Conservation (phyloP, 179 eudicot genomes). For the Silene noctiflora region DNA sequence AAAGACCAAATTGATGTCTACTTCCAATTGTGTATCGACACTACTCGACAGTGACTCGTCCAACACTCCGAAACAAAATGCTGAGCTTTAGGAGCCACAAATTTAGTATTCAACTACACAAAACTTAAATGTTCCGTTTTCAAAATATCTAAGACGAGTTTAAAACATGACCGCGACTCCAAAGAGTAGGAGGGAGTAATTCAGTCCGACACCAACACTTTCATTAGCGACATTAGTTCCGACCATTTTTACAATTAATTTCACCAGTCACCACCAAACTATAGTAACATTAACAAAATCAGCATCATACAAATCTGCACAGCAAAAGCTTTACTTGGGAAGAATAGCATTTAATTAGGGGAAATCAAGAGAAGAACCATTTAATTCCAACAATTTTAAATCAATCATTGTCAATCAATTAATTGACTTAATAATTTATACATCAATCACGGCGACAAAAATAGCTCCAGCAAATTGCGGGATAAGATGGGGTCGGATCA, state of each 20-base stretch:
- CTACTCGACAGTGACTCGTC: constrained; percentile 3
- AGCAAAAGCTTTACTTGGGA: background rate
- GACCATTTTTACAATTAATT: no score
- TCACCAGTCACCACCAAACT: no score
- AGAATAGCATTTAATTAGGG: no score
- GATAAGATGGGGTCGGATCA: no score
- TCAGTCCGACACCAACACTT: no score
- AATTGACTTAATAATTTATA: no score
- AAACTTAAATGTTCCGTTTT: background rate
- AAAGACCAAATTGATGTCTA: background rate
- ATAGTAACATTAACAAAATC: background rate
- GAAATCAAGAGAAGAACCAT: background rate
- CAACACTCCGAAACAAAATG: background rate
- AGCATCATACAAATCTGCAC: constrained; percentile 7
- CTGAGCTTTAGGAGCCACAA: background rate
- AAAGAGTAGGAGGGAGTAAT: no score
- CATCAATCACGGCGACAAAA: no score
- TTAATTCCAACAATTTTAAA: background rate
- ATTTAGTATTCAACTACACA: background rate
- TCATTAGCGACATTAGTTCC: no score
- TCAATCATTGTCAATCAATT: background rate
- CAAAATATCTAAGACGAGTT: no score
- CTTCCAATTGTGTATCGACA: background rate
- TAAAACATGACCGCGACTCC: no score
- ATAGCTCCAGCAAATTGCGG: no score